A percentile compares a stretch with the other conserved stretches of the same genome.
These are phyloP conservation scores for Leccinum subgranulosum DNA, from an alignment of 768 basidiomycete genomes.

Conservation along the genomic window DNA sequence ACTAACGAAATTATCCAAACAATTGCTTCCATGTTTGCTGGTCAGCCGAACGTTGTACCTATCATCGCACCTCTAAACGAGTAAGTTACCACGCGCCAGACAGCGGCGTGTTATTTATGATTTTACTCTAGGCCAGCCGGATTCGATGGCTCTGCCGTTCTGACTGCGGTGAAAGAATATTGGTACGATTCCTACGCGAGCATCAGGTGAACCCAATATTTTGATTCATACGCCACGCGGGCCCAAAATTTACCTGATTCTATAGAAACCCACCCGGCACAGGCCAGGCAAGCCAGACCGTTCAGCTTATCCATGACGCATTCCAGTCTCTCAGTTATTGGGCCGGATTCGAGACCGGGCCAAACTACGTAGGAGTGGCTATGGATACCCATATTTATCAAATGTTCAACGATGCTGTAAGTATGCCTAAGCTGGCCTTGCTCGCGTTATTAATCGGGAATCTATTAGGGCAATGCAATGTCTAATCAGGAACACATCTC, in stretches of 20 bases:
- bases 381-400: slow-evolving; percentile 83
- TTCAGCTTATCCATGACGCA: slow-evolving; percentile 73
- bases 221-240: neutral
- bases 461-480: slow-evolving; percentile 32
- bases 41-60: slow-evolving; percentile 52
- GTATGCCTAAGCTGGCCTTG: slow-evolving; percentile 15
- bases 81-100: slow-evolving; percentile 36
- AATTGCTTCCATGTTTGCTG: slow-evolving; percentile 58
- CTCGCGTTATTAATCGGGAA: neutral
- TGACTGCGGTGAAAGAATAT: slow-evolving; percentile 54
- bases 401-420: slow-evolving; percentile 60
- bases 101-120: neutral
- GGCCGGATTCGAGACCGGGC: slow-evolving; percentile 56
- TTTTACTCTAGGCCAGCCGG: slow-evolving; percentile 64
- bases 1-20: slow-evolving; percentile 62
- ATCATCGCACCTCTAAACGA: slow-evolving; percentile 79
- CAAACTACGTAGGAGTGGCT: slow-evolving; percentile 59
- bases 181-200: slow-evolving; percentile 74
- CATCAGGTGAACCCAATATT: slow-evolving; percentile 47
- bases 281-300: slow-evolving; percentile 48
- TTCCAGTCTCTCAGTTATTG: slow-evolving; percentile 75
- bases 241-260: slow-evolving; percentile 2
- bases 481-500: slow-evolving; percentile 55
- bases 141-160: slow-evolving; percentile 49
- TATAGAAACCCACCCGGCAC: slow-evolving; percentile 41